These are phyloP conservation scores for Boletus edulis DNA, from an alignment of 768 basidiomycete genomes.

Conservation along the genomic window DNA sequence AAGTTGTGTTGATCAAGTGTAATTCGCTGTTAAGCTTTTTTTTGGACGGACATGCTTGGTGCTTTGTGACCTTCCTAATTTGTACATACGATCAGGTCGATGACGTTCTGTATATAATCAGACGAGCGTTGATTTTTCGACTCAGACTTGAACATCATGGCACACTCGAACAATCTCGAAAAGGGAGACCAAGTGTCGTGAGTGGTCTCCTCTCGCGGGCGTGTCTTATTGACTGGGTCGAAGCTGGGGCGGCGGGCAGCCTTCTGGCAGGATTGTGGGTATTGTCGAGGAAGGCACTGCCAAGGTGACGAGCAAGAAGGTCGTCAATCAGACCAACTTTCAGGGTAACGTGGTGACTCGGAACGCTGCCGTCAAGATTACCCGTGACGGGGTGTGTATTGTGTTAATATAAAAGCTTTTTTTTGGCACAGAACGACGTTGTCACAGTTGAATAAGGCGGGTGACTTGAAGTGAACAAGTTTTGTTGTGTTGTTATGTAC, in stretches of 20 bases:
- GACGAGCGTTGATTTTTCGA: neutral
- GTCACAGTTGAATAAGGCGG: conserved; percentile 50
- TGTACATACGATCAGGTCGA: conserved; percentile 8
- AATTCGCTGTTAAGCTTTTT: neutral
- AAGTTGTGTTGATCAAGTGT: conserved; percentile 7
- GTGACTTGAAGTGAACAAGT: conserved; percentile 17
- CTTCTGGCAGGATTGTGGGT: conserved; percentile 37
- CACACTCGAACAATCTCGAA: conserved; percentile 25
- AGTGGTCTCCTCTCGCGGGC: conserved; percentile 5
- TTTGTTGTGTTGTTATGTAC: conserved; percentile 3
- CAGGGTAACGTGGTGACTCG: conserved; percentile 45
- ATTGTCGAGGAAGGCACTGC: conserved; percentile 43
- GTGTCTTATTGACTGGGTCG: neutral
- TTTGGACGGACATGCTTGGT: neutral
- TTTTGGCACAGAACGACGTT: conserved; percentile 40
- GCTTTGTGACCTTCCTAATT: conserved; percentile 11
- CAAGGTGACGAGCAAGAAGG: conserved; percentile 47
- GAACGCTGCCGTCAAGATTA: conserved; percentile 48
- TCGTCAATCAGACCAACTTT: neutral
- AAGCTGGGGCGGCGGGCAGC: conserved; percentile 36
- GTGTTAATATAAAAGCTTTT: neutral
- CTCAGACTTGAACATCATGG: conserved; percentile 3
- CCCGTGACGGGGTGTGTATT: conserved; percentile 40
- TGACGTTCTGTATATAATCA: conserved; percentile 8
- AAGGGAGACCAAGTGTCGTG: conserved; percentile 37